Evolutionary conservation across 352 stramenopile genomes (phyloP), one percentile per base, ranked within the genome.

Genomic region (Phytopythium cucurbitacearum): DNA sequence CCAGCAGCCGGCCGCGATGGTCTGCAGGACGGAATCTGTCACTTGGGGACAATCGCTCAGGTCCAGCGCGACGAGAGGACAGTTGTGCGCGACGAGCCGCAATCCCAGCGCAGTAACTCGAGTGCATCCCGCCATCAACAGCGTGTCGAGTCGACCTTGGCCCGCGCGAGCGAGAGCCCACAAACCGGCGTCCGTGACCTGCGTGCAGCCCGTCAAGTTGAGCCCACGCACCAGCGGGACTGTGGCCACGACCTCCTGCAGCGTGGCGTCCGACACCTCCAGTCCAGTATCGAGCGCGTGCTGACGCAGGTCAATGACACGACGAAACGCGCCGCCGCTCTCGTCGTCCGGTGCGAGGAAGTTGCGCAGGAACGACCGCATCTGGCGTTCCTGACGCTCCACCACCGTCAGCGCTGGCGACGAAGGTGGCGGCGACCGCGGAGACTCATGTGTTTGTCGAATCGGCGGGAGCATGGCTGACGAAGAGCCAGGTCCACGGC

Each of bases 341-440:
- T 21, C 13, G 21, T 70, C 65, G 51, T 92, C 85, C 28, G 91
- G 71, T 12, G 81, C 71, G 15, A 97, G 64, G 53, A 97, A 97
- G 54, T 97, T 97, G n/a, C 81, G 74, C 54, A 97, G 55, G 62
- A 97, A 96, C 34, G 85, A 96, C 15, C 85, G 76, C 73, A 97
- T 89, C 55, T 89, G 82, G 9, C 82, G 76, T 46, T 85, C 71
- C 53, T 86, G 75, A 12, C 72, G 74, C 43, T 90, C 76, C 46
- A 85, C 74, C 9, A 81, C 36, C 3, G 79, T 77, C 51, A 85
- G 48, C 13, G 40, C 1, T 1, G 7, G n/a, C 0, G 11, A 43
- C 39, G 11, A 43, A 43, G 11, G 39, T 28, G 21, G 21, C 21
- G 21, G 21, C 21, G 21, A 28, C 21, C 21, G 21, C 21, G 21